Conservation (phyloP, 2,329 filamentous ascomycete species). For the Penicillium sp. region DNA sequence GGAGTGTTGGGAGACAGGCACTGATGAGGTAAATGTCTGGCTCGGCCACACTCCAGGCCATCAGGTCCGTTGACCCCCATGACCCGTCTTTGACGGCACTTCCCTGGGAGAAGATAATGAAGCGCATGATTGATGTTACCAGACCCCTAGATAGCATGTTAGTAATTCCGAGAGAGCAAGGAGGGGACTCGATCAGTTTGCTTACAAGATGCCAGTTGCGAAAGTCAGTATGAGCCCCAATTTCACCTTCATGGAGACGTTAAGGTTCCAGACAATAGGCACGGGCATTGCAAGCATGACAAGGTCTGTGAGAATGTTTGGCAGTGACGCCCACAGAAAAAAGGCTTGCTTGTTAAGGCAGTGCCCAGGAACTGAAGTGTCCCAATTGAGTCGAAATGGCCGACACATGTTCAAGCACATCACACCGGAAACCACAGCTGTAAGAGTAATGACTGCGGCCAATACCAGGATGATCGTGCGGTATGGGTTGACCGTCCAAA, state of each 20-base stretch:
- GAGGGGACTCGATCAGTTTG: background rate
- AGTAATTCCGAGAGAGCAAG: background rate
- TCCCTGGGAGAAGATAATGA: background rate
- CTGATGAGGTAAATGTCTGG: background rate
- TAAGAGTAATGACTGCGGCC: background rate
- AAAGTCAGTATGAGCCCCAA: background rate
- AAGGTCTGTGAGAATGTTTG: background rate
- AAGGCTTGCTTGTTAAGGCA: background rate
- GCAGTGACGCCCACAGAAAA: background rate
- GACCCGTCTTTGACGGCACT: background rate
- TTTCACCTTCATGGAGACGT: background rate
- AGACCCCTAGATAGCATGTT: background rate
- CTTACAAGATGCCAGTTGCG: background rate
- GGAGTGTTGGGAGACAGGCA: background rate
- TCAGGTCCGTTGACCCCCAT: background rate
- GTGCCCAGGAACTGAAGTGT: background rate
- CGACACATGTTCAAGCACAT: background rate
- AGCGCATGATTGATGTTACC: background rate
- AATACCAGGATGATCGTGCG: background rate
- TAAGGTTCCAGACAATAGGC: background rate
- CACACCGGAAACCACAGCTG: background rate
- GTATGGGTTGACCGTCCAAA: conserved; percentile 1
- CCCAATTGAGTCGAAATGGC: background rate
- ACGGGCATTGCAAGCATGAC: background rate
- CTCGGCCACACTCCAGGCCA: conserved; percentile 1